These are phyloP conservation scores for Trichosanthes cucumerina DNA, from an alignment of 306 rosid species.

Conservation along the genomic window DNA sequence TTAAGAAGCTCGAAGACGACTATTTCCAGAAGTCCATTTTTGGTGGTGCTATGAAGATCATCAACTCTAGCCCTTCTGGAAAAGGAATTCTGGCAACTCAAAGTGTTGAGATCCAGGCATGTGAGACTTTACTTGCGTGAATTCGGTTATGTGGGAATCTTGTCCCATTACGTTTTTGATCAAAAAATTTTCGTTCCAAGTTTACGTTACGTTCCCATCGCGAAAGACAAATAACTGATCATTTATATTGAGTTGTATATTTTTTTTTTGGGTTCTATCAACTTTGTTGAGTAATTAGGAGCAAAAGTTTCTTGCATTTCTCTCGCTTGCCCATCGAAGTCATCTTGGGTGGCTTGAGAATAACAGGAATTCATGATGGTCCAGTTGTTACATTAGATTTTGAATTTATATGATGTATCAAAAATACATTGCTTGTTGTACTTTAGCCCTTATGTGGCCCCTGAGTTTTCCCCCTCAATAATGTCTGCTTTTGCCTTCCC, in stretches of 20 bases:
- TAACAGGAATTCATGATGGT: conserved; percentile 3
- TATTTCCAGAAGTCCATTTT: conserved; percentile 11
- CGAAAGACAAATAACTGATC: not conserved
- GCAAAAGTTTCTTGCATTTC: conserved; percentile 9
- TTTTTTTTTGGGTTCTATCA: not conserved
- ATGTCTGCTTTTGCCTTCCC: not conserved
- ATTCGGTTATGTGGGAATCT: conserved; percentile 3
- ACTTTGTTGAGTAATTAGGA: conserved; percentile 17
- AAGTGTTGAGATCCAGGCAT: conserved; percentile 22
- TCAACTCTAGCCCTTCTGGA: conserved; percentile 22
- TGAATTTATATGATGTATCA: conserved; percentile 15
- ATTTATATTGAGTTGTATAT: conserved; percentile 23
- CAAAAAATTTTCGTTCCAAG: conserved; percentile 1
- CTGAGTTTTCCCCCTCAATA: conserved; percentile 1
- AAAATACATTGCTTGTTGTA: conserved; percentile 11
- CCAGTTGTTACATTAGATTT: conserved; percentile 10
- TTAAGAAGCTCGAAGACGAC: conserved; percentile 27
- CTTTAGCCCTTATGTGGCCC: conserved; percentile 1
- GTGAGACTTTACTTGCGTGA: conserved; percentile 22
- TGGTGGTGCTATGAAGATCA: conserved; percentile 17
- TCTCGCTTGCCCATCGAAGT: conserved; percentile 3
- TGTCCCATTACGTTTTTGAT: conserved; percentile 12
- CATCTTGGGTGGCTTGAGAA: conserved; percentile 4
- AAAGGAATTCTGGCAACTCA: conserved; percentile 9
- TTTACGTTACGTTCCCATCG: not conserved